Percentiles rank a stretch among this genome's conserved stretches.
phyloP scores from a whole-genome alignment of 352 stramenopile genomes.

The Globisporangium lucens region DNA sequence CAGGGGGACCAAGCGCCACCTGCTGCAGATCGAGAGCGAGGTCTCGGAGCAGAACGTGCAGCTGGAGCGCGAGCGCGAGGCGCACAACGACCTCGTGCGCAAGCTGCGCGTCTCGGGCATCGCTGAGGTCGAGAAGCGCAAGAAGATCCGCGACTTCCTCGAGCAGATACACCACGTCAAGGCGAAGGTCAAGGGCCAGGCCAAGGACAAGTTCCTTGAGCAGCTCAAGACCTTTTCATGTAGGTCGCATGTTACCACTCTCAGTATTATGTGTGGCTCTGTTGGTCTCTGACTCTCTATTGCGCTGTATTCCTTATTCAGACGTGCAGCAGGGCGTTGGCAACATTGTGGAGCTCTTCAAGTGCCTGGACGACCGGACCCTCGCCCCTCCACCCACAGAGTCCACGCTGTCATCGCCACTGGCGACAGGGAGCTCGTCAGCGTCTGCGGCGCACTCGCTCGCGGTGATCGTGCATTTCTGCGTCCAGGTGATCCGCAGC shows the following conservation, averaged over 20 bases:
- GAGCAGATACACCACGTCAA: slow-evolving; percentile 42
- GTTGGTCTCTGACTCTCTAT: background rate
- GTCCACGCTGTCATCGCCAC: slow-evolving; percentile 10
- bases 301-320: slow-evolving; percentile 8
- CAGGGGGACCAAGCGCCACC: slow-evolving; percentile 25
- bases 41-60: slow-evolving; percentile 22
- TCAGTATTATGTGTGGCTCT: background rate
- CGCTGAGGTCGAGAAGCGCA: slow-evolving; percentile 47
- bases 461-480: slow-evolving; percentile 11
- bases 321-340: slow-evolving; percentile 53
- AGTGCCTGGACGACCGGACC: slow-evolving; percentile 42
- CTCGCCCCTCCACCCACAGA: slow-evolving; percentile 10
- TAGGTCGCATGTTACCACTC: slow-evolving; percentile 17
- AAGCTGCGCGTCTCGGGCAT: slow-evolving; percentile 45
- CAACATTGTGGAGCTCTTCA: slow-evolving; percentile 52
- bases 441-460: slow-evolving; percentile 2
- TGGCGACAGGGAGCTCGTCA: background rate
- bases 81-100: slow-evolving; percentile 27
- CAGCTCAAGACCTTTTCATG: slow-evolving; percentile 51
- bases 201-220: slow-evolving; percentile 36
- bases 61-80: slow-evolving; percentile 29
- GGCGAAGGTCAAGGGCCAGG: slow-evolving; percentile 32
- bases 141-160: slow-evolving; percentile 51
- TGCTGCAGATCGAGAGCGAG: slow-evolving; percentile 56
- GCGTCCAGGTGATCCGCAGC: slow-evolving; percentile 11